Evolutionary conservation across 2,329 filamentous ascomycete genomes (phyloP), one percentile per base, ranked within the genome.

Genomic region (Microcyclosporella mali): DNA sequence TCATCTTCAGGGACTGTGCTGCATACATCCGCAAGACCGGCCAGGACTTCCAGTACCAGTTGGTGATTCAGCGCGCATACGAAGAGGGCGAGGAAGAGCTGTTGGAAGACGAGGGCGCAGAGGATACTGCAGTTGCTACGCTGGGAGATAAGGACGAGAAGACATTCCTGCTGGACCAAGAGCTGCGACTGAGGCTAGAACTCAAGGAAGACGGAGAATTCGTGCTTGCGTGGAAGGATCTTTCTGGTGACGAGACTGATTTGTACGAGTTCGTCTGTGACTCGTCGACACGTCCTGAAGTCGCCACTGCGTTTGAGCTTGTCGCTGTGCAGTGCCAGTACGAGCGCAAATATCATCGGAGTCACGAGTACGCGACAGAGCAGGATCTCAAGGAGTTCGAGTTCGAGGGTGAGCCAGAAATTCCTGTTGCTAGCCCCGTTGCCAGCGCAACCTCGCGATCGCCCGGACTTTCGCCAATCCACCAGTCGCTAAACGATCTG

Each of bases 261-360:
- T 76, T 97, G n/a, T 98, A 87, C 75, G 90, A 98, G 66, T 98
- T 97, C 62, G 85, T 98, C 51, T 97, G 89, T 70, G 92, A 97
- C 67, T 65, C 73, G 30, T 81, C 82, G 10, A 78, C 85, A 32
- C 72, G 81, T 19, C 70, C 80, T 2, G 75, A 80, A 36, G 84
- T 89, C 56, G 83, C 92, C 17, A 75, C 82, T 34, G 79, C 83
- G 12, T 97, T 98, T 64, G 81, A 90, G 60, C 74, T 84, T 41
- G 82, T 88, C 40, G 86, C 92, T 6, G 78, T 86, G 45, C 83
- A 95, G 77, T 95, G 92, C 64, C 92, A 98, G 67, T 98, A 94
- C 83, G 92, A 98, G 70, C 80, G 90, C 60, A 97, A 95, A 66
- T 94, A 92, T 66, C 80, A 87, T 50, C 85, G 83, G 59, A 82